Conservation (phyloP, 495 filamentous ascomycete species). For the Penicillium turbatum region DNA sequence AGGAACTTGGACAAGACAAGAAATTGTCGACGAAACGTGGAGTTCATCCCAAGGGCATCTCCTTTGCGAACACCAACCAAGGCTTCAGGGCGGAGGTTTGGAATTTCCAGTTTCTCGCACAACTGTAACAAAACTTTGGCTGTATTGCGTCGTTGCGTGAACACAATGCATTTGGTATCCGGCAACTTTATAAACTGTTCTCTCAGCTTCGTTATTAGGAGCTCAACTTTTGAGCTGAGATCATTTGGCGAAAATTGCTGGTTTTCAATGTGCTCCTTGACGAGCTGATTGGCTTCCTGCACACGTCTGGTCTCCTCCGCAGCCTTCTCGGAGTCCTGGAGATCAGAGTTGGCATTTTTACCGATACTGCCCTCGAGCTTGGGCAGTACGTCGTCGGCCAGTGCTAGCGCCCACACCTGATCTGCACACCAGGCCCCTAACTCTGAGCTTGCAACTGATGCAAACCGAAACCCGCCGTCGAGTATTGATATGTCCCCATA, state of each 20-base stretch:
- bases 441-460: slow-evolving; percentile 57
- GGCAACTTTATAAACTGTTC: slow-evolving; percentile 53
- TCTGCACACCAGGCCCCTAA: slow-evolving; percentile 89
- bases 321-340: slow-evolving; percentile 31
- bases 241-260: slow-evolving; percentile 36
- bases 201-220: slow-evolving; percentile 54
- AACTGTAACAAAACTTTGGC: slow-evolving; percentile 67
- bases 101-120: slow-evolving; percentile 53
- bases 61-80: slow-evolving; percentile 57
- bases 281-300: slow-evolving; percentile 54
- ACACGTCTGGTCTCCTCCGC: slow-evolving; percentile 52
- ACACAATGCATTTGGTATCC: slow-evolving; percentile 78
- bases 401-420: slow-evolving; percentile 66
- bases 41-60: slow-evolving; percentile 50
- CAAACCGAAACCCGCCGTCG: slow-evolving; percentile 52
- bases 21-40: slow-evolving; percentile 72
- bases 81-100: slow-evolving; percentile 58
- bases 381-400: slow-evolving; percentile 59
- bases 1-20: slow-evolving; percentile 72
- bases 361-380: slow-evolving; percentile 59
- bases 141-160: slow-evolving; percentile 74
- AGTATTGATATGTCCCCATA: slow-evolving; percentile 58
- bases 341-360: slow-evolving; percentile 30
- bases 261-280: slow-evolving; percentile 47
- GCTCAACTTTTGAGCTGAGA: slow-evolving; percentile 69